Base-by-base conservation (phyloP, 371 early-diverging fungal genomes). In the Vairimorpha apis region DNA sequence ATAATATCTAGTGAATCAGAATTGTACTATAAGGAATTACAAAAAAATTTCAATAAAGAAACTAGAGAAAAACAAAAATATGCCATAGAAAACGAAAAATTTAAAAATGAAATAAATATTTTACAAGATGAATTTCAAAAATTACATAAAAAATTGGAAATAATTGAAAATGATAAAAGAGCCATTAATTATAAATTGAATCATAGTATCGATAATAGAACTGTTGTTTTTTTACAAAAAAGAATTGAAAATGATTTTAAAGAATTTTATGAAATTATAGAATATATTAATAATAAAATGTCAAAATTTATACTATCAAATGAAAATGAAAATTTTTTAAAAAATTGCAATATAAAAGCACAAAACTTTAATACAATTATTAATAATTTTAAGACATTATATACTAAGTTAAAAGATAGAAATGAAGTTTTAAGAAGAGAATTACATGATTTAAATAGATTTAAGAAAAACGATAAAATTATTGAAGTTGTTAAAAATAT, bases 391-490 rank as follows among this genome's bases (percentile, higher is more conserved):
- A 56, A 29, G 21, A 62, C 49, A 25, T 38, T 74, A 23, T 63
- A 62, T 44, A 25, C 41, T 13, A 75, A 76, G 25, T 16, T 76
- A 21, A 51, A 41, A 32, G 55, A 68, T 16, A 76, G 65, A 67
- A 74, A 59, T 12, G 47, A 62, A 27, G 35, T 74, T 14, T 41
- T 76, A 21, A 66, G 76, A 29, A 72, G 72, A 23, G 80, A 79
- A 53, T 37, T 60, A 29, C 53, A 51, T 16, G 75, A 79, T 43
- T 59, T 67, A 27, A 74, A 68, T 41, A 35, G 53, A 3, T 79
- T 76, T 56, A 76, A 74, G 27, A 68, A 78, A 43, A 58, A 79
- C 23, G 51, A 30, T 14, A 68, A 58, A 51, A 63, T 70, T 16
- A 44, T 66, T 29, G 59, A 67, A 51, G 25, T 76, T 30, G 18